Percentiles rank a stretch among this genome's conserved stretches.
Conservation (phyloP, 345 rosid genomes). For the Aegle marmelos region DNA sequence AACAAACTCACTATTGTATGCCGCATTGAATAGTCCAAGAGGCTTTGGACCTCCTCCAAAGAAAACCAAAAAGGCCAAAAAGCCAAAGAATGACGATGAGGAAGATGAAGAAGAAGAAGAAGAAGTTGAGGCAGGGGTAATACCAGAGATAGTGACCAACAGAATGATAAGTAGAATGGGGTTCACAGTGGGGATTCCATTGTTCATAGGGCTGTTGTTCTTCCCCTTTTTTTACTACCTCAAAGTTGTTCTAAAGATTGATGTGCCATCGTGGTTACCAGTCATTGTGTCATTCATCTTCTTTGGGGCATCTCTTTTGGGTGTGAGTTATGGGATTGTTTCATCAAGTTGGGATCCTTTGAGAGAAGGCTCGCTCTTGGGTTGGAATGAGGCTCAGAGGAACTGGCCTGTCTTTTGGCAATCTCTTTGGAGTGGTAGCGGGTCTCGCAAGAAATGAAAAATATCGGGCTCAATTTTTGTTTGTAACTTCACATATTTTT, state of each 20-base stretch:
- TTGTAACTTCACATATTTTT: not conserved
- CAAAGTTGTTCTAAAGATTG: slow-evolving; percentile 72
- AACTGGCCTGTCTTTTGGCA: slow-evolving; percentile 98
- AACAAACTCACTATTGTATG: slow-evolving; percentile 35
- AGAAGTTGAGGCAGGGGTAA: slow-evolving; percentile 45
- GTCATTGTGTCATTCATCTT: slow-evolving; percentile 76
- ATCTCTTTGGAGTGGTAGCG: slow-evolving; percentile 69
- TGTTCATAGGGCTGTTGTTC: slow-evolving; percentile 69
- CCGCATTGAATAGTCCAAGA: slow-evolving; percentile 64
- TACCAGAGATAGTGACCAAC: slow-evolving; percentile 91
- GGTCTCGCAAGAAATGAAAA: slow-evolving; percentile 44
- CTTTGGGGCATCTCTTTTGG: slow-evolving; percentile 78
- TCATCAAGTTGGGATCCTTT: slow-evolving; percentile 96
- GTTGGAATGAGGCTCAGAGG: slow-evolving; percentile 93
- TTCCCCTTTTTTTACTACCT: slow-evolving; percentile 90
- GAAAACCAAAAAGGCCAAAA: slow-evolving; percentile 51
- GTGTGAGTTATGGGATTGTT: slow-evolving; percentile 89
- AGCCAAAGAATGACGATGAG: slow-evolving; percentile 28
- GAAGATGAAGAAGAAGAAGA: slow-evolving; percentile 33
- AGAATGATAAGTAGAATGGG: slow-evolving; percentile 90
- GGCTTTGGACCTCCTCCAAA: slow-evolving; percentile 72
- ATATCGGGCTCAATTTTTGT: no score
- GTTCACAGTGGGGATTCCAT: slow-evolving; percentile 69
- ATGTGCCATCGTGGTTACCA: slow-evolving; percentile 88
- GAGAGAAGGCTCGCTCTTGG: slow-evolving; percentile 87